A percentile compares a stretch with the other conserved stretches of the same genome.
Evolutionary conservation across 1,284 basidiomycete genomes (phyloP).

Genomic region (Apiotrichum gracile): DNA sequence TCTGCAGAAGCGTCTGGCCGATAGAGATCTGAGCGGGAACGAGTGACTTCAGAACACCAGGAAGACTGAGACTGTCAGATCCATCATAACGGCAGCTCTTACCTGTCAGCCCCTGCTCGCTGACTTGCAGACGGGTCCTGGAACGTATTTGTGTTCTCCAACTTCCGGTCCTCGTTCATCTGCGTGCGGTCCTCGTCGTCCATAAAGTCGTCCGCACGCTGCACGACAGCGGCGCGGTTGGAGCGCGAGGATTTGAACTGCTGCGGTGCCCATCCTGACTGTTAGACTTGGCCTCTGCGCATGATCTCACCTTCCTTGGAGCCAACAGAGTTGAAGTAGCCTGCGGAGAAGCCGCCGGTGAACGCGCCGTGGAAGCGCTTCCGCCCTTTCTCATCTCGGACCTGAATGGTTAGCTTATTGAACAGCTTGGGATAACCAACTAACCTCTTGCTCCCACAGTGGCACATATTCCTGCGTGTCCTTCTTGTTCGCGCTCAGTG

Average conservation of each 20-base stretch:
- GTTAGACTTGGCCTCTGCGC: conserved; percentile 3
- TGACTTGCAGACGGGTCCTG: no score
- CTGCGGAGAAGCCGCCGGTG: conserved; percentile 95
- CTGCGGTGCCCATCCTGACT: conserved; percentile 81
- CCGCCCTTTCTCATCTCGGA: conserved; percentile 88
- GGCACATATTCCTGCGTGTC: conserved; percentile 92
- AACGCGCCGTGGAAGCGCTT: conserved; percentile 92
- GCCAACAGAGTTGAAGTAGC: conserved; percentile 94
- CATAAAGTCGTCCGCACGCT: conserved; percentile 89
- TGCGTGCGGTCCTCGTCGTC: conserved; percentile 95
- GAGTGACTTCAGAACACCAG: conserved; percentile 49
- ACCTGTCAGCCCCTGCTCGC: no score
- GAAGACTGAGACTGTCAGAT: conserved; percentile 47
- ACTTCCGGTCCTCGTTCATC: conserved; percentile 61
- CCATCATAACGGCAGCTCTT: not conserved
- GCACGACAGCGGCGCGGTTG: conserved; percentile 59
- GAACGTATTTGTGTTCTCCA: conserved; percentile 54
- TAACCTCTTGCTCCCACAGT: conserved; percentile 92
- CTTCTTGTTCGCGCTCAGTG: conserved; percentile 72
- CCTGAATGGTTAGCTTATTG: conserved; percentile 50
- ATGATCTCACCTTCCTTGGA: conserved; percentile 73
- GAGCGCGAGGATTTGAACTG: conserved; percentile 81
- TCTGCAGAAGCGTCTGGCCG: conserved; percentile 76
- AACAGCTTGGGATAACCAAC: conserved; percentile 12
- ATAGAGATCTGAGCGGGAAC: conserved; percentile 52